A percentile compares a stretch with the other conserved stretches of the same genome.
phyloP scores from a whole-genome alignment of 257 asterid genomes.

The Fraxinus anomala region DNA sequence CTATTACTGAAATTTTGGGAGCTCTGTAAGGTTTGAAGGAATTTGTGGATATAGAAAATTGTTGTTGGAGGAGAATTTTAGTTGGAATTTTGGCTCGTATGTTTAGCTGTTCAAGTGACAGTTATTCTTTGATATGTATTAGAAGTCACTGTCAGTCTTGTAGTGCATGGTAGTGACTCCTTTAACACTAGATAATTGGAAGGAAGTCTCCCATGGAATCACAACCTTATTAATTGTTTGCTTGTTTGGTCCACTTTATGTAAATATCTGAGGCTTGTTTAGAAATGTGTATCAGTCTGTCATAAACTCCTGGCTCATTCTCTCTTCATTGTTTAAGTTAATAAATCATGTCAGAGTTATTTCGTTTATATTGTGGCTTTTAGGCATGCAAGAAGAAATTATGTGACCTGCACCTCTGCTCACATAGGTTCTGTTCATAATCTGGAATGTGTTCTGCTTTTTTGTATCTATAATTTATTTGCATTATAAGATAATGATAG shows the following conservation, averaged over 20 bases:
- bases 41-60: neutral
- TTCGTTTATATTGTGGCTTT: neutral
- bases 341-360: neutral
- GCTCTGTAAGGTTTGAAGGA: neutral
- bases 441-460: neutral
- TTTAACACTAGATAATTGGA: neutral
- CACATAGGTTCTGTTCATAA: neutral
- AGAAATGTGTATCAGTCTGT: neutral
- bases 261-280: neutral
- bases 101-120: neutral
- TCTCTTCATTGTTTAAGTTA: neutral
- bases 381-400: neutral
- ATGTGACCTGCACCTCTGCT: neutral
- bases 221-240: neutral
- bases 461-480: neutral
- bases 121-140: neutral
- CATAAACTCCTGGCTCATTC: neutral
- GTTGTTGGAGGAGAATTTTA: neutral
- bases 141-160: neutral
- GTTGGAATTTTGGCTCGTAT: neutral
- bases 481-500: neutral
- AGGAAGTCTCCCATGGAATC: neutral
- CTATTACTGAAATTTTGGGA: neutral
- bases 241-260: neutral
- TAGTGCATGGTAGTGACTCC: neutral